phyloP scores from a whole-genome alignment of 2,329 filamentous ascomycete genomes.

The Fusarium pilosicola region DNA sequence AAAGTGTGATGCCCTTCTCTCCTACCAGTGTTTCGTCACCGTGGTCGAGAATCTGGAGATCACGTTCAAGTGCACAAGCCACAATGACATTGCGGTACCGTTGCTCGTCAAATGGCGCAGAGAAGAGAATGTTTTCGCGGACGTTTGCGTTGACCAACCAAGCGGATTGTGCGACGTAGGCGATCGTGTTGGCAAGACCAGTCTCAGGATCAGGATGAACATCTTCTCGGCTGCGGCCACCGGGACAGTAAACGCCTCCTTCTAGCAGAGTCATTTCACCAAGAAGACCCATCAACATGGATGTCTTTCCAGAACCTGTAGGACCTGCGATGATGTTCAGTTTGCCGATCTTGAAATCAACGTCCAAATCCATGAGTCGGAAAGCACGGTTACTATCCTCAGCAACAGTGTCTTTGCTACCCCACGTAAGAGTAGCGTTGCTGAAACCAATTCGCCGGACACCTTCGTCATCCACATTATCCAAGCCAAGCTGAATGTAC shows the following conservation, averaged over 20 bases:
- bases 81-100: conserved; percentile 89
- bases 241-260: conserved; percentile 85
- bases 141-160: conserved; percentile 98
- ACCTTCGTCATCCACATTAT: conserved; percentile 74
- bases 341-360: conserved; percentile 85
- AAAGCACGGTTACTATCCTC: conserved; percentile 78
- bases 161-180: conserved; percentile 95
- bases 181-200: conserved; percentile 88
- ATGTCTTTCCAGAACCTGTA: conserved; percentile 95
- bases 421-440: conserved; percentile 90
- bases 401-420: conserved; percentile 69
- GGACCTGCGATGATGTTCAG: conserved; percentile 94
- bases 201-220: conserved; percentile 84
- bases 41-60: conserved; percentile 89
- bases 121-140: conserved; percentile 94
- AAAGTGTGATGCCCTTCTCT: conserved; percentile 96
- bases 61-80: conserved; percentile 89
- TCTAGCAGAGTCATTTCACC: conserved; percentile 93
- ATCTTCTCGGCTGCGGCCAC: conserved; percentile 86
- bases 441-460: conserved; percentile 84
- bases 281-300: conserved; percentile 91
- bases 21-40: conserved; percentile 95
- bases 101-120: conserved; percentile 80
- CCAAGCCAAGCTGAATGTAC: conserved; percentile 81
- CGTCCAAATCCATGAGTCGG: conserved; percentile 82